Percentiles rank a stretch among this genome's conserved stretches.
Evolutionary conservation across 1,139 yeast genomes (phyloP).

Genomic region (Hansenula sp.): DNA sequence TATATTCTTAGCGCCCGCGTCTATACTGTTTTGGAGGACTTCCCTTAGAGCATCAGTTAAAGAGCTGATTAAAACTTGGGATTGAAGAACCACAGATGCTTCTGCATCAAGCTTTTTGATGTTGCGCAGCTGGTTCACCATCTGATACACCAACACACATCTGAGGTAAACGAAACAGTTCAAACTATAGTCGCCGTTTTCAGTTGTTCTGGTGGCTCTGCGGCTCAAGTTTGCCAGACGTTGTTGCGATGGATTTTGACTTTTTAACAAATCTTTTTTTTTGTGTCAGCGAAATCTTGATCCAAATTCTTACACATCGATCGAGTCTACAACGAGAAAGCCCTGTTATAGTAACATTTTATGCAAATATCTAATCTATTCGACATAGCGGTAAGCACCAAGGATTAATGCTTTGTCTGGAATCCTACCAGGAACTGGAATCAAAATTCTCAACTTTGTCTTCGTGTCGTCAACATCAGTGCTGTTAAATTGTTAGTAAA

Average conservation of each 20-base stretch:
- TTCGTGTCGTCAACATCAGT: constrained; percentile 68
- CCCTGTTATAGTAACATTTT: too few species aligned
- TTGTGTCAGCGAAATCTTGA: not conserved
- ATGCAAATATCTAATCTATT: constrained; percentile 31
- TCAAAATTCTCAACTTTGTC: constrained; percentile 64
- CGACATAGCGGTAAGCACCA: constrained; percentile 69
- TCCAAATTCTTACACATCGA: too few species aligned
- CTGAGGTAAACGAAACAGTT: too few species aligned
- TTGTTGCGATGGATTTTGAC: too few species aligned
- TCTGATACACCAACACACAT: not conserved
- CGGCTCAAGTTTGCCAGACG: too few species aligned
- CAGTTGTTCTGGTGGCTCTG: not conserved
- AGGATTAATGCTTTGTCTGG: constrained; percentile 68
- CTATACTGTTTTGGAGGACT: constrained; percentile 47
- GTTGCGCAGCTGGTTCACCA: not conserved
- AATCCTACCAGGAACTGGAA: constrained; percentile 84
- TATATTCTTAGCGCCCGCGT: constrained; percentile 46
- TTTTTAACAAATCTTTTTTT: too few species aligned
- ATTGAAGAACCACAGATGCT: constrained; percentile 20
- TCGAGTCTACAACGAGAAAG: too few species aligned
- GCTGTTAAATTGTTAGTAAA: constrained; percentile 20
- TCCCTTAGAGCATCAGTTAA: constrained; percentile 35
- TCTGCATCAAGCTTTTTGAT: constrained; percentile 10
- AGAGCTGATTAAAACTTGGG: constrained; percentile 25
- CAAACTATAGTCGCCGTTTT: too few species aligned